Percentiles rank a stretch among this genome's conserved stretches.
phyloP scores from a whole-genome alignment of 495 filamentous ascomycete genomes.

The Neurospora hispaniola region DNA sequence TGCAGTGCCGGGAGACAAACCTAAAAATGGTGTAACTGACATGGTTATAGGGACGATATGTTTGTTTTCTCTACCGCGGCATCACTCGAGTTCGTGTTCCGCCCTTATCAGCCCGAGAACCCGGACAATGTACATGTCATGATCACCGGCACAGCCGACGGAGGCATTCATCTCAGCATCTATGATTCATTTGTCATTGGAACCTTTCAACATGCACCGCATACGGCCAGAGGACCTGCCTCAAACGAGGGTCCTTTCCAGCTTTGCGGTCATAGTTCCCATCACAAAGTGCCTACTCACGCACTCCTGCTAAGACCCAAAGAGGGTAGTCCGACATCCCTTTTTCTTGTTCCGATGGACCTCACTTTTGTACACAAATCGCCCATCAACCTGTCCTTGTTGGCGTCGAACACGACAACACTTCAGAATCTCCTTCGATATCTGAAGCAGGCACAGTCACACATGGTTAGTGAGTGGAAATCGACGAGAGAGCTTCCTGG shows the following conservation, averaged over 20 bases:
- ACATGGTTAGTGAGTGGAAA: conserved; percentile 72
- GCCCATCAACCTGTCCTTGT: conserved; percentile 65
- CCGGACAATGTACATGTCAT: conserved; percentile 73
- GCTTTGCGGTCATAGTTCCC: conserved; percentile 55
- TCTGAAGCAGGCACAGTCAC: conserved; percentile 60
- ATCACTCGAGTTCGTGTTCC: conserved; percentile 61
- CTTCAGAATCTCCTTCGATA: conserved; percentile 80
- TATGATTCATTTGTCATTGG: conserved; percentile 88
- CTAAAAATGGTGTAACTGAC: conserved; percentile 11
- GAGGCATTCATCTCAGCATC: conserved; percentile 71
- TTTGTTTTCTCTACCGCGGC: conserved; percentile 55
- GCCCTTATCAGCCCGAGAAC: conserved; percentile 47
- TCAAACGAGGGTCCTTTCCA: conserved; percentile 16
- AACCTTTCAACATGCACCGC: conserved; percentile 36
- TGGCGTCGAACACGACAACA: conserved; percentile 78
- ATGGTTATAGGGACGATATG: conserved; percentile 47
- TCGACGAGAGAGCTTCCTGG: conserved; percentile 68
- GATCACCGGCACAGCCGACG: conserved; percentile 65
- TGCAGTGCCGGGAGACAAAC: neutral
- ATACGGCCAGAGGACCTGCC: neutral
- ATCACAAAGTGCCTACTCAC: conserved; percentile 66
- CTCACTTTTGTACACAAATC: conserved; percentile 71
- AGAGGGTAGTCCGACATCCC: conserved; percentile 15
- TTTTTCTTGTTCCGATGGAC: conserved; percentile 67
- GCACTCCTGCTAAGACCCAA: conserved; percentile 47